phyloP scores from a whole-genome alignment of 2,329 filamentous ascomycete species.

The Drechslerella coelobrocha region DNA sequence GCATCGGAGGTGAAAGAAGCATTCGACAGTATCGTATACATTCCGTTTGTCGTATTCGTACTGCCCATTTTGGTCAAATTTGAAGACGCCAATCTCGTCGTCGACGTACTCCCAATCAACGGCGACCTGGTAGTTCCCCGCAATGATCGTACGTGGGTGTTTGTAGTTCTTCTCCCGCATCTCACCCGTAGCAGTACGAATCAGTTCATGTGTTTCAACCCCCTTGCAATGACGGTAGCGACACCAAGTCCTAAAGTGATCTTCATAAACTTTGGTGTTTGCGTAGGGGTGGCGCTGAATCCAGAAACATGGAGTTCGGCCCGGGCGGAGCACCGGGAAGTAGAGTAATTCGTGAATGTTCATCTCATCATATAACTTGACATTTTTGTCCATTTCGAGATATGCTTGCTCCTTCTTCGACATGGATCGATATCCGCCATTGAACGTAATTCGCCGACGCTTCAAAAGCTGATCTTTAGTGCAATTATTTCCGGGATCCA shows the following conservation, averaged over 20 bases:
- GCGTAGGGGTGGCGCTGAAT: conserved; percentile 47
- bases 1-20: conserved; percentile 46
- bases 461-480: conserved; percentile 2
- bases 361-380: conserved; percentile 35
- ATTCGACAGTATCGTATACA: conserved; percentile 38
- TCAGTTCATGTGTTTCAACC: conserved; percentile 38
- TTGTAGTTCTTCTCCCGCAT: conserved; percentile 49
- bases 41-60: conserved; percentile 42
- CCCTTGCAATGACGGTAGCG: conserved; percentile 46
- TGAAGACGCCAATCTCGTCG: conserved; percentile 30
- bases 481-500: not conserved
- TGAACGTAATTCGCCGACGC: conserved; percentile 11
- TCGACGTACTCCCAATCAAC: conserved; percentile 42
- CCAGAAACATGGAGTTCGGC: conserved; percentile 35
- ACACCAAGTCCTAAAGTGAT: conserved; percentile 45
- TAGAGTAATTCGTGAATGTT: conserved; percentile 40
- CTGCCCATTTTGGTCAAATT: conserved; percentile 23
- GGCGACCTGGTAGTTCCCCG: conserved; percentile 48
- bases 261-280: conserved; percentile 34
- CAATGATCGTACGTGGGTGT: conserved; percentile 45
- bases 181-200: conserved; percentile 35
- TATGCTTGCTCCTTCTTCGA: conserved; percentile 48
- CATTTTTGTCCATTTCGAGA: conserved; percentile 43
- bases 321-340: conserved; percentile 14
- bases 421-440: conserved; percentile 19